A percentile compares a stretch with the other conserved stretches of the same genome.
These are phyloP conservation scores for Ophiostoma sp. DNA, from an alignment of 2,329 filamentous ascomycete species.

Conservation along the genomic window DNA sequence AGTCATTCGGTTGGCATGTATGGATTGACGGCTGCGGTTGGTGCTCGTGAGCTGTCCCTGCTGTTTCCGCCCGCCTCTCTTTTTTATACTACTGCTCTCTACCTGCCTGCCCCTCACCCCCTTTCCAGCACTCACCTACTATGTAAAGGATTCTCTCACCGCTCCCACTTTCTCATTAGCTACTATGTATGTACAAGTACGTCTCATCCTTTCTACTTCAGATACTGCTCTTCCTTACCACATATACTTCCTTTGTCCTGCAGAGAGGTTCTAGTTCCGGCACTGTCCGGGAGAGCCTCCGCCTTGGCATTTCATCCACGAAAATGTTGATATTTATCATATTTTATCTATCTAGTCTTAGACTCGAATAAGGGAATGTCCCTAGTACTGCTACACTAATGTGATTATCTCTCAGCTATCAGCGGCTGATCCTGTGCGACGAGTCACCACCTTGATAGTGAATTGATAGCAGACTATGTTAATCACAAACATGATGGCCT, in stretches of 20 bases:
- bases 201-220: too few species aligned
- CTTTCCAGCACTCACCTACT: not conserved
- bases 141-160: not conserved
- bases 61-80: not conserved
- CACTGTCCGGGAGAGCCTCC: not conserved
- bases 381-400: not conserved
- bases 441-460: not conserved
- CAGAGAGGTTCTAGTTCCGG: not conserved
- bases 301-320: not conserved
- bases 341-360: not conserved
- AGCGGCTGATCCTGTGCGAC: not conserved
- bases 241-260: not conserved
- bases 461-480: not conserved
- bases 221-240: not conserved
- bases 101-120: not conserved
- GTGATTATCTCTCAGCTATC: not conserved
- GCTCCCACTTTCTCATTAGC: not conserved
- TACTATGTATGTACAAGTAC: not conserved
- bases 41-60: not conserved
- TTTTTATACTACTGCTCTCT: not conserved
- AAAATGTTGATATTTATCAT: not conserved
- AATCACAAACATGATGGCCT: not conserved
- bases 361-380: not conserved
- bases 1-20: not conserved
- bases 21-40: not conserved